Evolutionary conservation across 2,329 filamentous ascomycete species (phyloP), one percentile per base, ranked within the genome.

Genomic region (Colletotrichum sp.): DNA sequence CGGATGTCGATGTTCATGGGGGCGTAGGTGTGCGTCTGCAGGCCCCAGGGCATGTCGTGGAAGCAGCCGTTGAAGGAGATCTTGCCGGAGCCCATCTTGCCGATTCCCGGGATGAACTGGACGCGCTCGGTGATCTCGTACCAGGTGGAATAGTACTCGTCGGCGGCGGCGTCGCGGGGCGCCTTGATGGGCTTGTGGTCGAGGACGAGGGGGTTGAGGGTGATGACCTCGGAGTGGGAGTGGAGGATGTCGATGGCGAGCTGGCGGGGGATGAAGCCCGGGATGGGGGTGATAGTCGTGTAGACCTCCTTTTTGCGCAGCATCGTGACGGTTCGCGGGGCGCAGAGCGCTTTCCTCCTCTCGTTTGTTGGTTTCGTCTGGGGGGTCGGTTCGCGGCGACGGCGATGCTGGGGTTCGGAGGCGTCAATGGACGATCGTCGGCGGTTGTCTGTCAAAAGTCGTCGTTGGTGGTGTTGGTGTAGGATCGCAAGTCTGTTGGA

Each of bases 101-200:
- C 93, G 71, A 94, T 85, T 39, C 93, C 93, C 1, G 93, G 93
- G 8, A 94, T 85, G 79, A 92, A 91, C 81, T 94, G 92, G 76
- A 95, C 92, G 80, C 92, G 90, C 87, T 95, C 90, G 73, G 86
- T 90, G 81, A 95, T 94, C 83, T 94, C 92, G 83, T 95, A 95
- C 93, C 93, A 95, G 34, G 93, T 93, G 77, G 92, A 92, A 84
- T 93, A 95, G 85, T 89, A 95, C 83, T 95, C 93, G 84, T 95
- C 93, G 78, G 92, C 86, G 72, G 91, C 89, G 78, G 93, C 92
- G 84, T 93, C 88, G 84, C 92, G 92, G 32, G 93, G 93, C 3
- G 93, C 92, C 69, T 92, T 87, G 82, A 94, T 93, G 75, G 91
- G 85, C 78, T 91, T 90, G 85, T 93, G 90, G 49, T 87, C 86